Base-by-base conservation (phyloP, 345 rosid genomes). In the Euclidium syriacum region DNA sequence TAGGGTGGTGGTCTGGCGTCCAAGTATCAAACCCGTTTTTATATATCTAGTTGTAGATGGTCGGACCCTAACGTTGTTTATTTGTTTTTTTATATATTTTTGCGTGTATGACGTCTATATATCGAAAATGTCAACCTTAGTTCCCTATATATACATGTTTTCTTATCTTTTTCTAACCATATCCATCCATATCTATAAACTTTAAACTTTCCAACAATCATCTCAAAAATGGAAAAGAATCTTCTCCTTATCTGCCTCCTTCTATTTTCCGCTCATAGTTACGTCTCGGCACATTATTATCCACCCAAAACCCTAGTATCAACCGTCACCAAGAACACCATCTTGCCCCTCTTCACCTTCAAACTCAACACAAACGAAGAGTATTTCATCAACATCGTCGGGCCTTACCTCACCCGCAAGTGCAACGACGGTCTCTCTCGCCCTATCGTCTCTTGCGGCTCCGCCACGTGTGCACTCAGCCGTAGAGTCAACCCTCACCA, bases 281-380 rank as follows among this genome's bases (percentile, higher is more conserved):
- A 19, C 25, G 71, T 20, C 32, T 67, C 12, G 5, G 57, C 64
- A 47, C 17, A 47, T 1, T 19, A 57, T 7, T 1, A 36, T 15
- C 23, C n/a, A 57, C 32, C 57, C 14, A 67, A 65, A 40, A 54
- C 73, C 59, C 35, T 77, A 49, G 78, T 57, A 30, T 64, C 81
- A 39, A 58, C 64, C 43, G 58, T 77, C 32, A 50, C 60, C 38
- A 77, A 77, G 61, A 69, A 77, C 75, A 4, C 48, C 0, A 41
- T 48, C 62, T 55, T 76, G 10, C 69, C 73, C 10, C 25, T 77
- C 60, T 68, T 72, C 62, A 32, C 65, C 35, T 38, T 72, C 48
- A 64, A 73, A 12, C 58, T 73, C 22, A 66, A 65, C 52, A 55
- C 17, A 56, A 33, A 55, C 18, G 62, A 73, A n/a, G 25, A 65